Percentiles rank a stretch among this genome's conserved stretches.
Conservation (phyloP, 2,329 filamentous ascomycete genomes). For the Alternaria gaisen region DNA sequence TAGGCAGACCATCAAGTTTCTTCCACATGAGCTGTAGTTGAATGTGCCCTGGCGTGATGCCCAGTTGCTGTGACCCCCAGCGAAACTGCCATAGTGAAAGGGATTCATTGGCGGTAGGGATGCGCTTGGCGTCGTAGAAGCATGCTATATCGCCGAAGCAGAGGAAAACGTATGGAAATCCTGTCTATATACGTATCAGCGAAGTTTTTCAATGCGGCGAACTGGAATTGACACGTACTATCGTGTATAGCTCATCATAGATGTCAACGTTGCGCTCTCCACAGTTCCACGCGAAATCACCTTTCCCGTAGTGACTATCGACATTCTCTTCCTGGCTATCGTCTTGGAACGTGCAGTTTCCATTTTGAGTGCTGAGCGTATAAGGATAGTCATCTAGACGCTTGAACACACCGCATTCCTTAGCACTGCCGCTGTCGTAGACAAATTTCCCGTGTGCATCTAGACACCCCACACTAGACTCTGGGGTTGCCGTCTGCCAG, state of each 20-base stretch:
- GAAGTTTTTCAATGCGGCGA: not conserved
- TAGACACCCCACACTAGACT: conserved; percentile 41
- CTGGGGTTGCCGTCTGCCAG: conserved; percentile 35
- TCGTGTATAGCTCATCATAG: conserved; percentile 43
- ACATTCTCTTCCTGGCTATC: conserved; percentile 37
- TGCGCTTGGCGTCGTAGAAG: conserved; percentile 44
- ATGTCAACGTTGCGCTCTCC: conserved; percentile 25
- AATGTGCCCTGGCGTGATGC: conserved; percentile 46
- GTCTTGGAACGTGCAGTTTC: conserved; percentile 47
- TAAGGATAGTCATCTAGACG: conserved; percentile 35
- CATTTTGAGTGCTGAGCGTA: conserved; percentile 35
- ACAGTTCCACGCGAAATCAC: conserved; percentile 42
- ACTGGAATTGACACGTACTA: conserved; percentile 34
- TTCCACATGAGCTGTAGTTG: conserved; percentile 44
- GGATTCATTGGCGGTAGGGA: conserved; percentile 26
- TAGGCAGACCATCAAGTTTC: conserved; percentile 34
- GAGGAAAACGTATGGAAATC: conserved; percentile 44
- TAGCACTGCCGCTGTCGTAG: not conserved
- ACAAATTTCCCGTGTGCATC: conserved; percentile 37
- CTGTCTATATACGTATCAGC: conserved; percentile 22
- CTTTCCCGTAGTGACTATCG: conserved; percentile 39
- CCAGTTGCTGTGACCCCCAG: conserved; percentile 45
- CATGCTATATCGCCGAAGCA: conserved; percentile 47
- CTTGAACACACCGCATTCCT: conserved; percentile 38
- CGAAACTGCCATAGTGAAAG: conserved; percentile 42